Evolutionary conservation across 148 eudicot species (phyloP).

Genomic region (Rhododendron ferrugineum): DNA sequence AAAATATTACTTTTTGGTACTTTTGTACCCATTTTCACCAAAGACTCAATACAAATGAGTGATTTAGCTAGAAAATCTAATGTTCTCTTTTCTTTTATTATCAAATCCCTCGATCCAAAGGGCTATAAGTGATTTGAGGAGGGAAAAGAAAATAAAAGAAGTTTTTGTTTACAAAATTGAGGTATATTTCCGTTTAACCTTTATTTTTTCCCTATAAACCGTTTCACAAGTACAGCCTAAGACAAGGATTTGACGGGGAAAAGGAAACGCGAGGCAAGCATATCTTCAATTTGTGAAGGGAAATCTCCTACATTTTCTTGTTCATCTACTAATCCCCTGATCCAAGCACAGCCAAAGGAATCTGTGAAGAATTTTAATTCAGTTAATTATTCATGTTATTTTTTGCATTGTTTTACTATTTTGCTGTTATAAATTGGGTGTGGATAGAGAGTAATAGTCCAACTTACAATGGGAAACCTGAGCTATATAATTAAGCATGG

Average conservation of each 20-base stretch:
- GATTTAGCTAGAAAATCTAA: not conserved
- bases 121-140: not conserved
- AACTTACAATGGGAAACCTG: not conserved
- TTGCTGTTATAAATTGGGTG: not conserved
- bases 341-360: not conserved
- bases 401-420: not conserved
- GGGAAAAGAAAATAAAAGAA: not conserved
- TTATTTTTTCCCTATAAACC: not conserved
- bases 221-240: not conserved
- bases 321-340: not conserved
- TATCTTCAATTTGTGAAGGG: not conserved
- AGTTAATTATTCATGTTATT: not conserved
- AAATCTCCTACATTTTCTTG: not conserved
- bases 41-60: not conserved
- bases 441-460: not conserved
- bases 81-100: too few species aligned
- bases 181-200: not conserved
- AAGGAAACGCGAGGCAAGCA: not conserved
- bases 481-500: not conserved
- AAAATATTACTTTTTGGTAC: not conserved
- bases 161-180: not conserved
- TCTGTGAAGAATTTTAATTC: not conserved
- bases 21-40: not conserved
- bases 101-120: not conserved
- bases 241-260: not conserved